Base-by-base conservation (phyloP, 1,139 yeast species). In the Lodderomyces theae region DNA sequence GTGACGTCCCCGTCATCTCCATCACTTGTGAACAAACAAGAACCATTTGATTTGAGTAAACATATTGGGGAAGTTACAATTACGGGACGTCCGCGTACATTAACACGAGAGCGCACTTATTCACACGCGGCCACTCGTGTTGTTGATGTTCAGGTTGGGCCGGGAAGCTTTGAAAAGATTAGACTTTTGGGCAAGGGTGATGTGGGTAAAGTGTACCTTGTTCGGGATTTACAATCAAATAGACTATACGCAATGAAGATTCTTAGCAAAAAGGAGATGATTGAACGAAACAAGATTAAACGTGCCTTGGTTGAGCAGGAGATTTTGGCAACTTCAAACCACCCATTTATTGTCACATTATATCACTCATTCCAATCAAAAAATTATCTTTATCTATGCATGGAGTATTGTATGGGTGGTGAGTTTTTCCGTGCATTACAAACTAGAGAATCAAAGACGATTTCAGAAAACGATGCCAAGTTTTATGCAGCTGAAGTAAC, bases 391-490 rank as follows among this genome's bases (percentile, higher is more conserved):
- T 94, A 90, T 56, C 75, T 94, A 39, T 94, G 98, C 60, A 90
- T 94, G 96, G 99, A 94, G 61, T 94, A 92, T 56, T 94, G 98
- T 59, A 89, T 92, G 94, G 99, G 99, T 16, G 98, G 99, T 37
- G 99, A 94, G 63, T 94, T 94, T 58, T 94, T 94, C 70, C 72
- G 98, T 45, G 98, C 98, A 0, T 66, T 94, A 40, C 98, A 94
- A 64, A 89, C 97, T 0, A 74, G 97, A 46, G 86, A 82, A 47
- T 79, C 90, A 40, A 88, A 89, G 58, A 86, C 95, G 47, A 82
- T 94, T 12, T 73, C 80, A 29, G 99, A 94, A 60, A 78, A 72
- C 38, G 97, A 90, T 58, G 97, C 98, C 13, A 73, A 81, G 45
- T 94, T 94, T 58, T 94, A 94, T 60, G 97, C 97, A 0, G 89